Percentiles rank a stretch among this genome's conserved stretches.
These are phyloP conservation scores for Henckelia pumila DNA, from an alignment of 257 asterid species.

Conservation along the genomic window DNA sequence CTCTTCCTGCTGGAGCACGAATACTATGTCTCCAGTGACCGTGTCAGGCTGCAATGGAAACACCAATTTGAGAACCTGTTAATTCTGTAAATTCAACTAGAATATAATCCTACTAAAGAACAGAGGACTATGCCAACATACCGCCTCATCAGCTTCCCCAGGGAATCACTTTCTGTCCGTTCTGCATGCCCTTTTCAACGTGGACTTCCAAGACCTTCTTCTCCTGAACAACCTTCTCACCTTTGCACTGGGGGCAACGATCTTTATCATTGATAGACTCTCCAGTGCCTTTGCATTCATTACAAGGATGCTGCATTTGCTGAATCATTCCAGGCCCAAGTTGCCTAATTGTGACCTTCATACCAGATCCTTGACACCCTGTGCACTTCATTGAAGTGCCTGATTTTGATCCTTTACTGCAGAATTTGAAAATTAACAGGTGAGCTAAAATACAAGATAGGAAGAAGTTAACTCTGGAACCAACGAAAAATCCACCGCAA, in stretches of 20 bases:
- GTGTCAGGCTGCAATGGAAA: constrained; percentile 58
- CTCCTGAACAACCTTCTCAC: constrained; percentile 60
- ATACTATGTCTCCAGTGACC: constrained; percentile 60
- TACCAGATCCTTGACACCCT: constrained; percentile 67
- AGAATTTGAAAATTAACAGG: not conserved
- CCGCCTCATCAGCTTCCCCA: constrained; percentile 85
- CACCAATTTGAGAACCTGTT: not conserved
- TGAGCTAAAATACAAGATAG: too few species aligned
- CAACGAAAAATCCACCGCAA: not conserved
- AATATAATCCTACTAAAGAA: not conserved
- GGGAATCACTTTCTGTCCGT: constrained; percentile 70
- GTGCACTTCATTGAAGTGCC: constrained; percentile 64
- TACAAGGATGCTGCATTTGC: constrained; percentile 77
- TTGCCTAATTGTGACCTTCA: constrained; percentile 66
- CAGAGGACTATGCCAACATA: constrained; percentile 20
- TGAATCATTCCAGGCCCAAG: constrained; percentile 70
- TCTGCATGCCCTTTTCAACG: constrained; percentile 75
- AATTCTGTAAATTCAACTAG: not conserved
- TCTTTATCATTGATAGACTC: constrained; percentile 60
- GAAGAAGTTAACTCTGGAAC: not conserved
- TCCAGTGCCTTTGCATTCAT: constrained; percentile 69
- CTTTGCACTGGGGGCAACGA: constrained; percentile 66
- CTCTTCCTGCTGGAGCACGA: constrained; percentile 64
- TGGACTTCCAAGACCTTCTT: constrained; percentile 69
- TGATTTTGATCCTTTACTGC: constrained; percentile 70